Base-by-base conservation (phyloP, 2,329 filamentous ascomycete genomes). In the Colletotrichum sublineola region DNA sequence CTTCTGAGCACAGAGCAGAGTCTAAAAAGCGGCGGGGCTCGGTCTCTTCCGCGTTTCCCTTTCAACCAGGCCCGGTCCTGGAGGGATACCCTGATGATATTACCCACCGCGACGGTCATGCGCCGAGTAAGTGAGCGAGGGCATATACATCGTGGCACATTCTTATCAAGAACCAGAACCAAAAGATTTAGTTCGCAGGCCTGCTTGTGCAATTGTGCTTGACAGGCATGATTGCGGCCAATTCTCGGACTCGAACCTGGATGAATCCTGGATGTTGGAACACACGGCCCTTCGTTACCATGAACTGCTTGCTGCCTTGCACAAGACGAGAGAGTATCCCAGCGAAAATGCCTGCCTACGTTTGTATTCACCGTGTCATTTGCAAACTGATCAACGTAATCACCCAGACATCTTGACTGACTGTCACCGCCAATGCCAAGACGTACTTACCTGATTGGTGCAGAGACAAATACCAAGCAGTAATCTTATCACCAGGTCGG, bases 61-160 rank as follows among this genome's bases (percentile, higher is more conserved):
- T 42, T 31, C 24, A 64, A 53, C 48, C 24, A 55, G 9, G 50
- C 7, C 3, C 29, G 42, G 15, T 48, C 48, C 48, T 61, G 40
- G 40, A 46, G 40, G 8, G 8, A 20, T n/a, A 24, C 7, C 57
- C 15, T 33, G 57, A 61, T 24, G 40, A 61, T 29, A 5, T 46
- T 24, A 15, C 46, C 57, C 57, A 46, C 57, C 40, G 15, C 57
- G 33, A 60, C 40, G 40, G 40, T 61, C 40, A 46, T 61, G 8
- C 20, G 40, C 14, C 24, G 40, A 18, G 24, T 8, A 29, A 24
- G n/a, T 20, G 38, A 24, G n/a, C 12, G 38, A 60, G 12, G 15
- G 12, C 24, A 38, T 38, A 12, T 38, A n/a, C n/a, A 61, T 61
- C 33, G 57, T 15, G 40, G 57, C 57, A 46, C 40, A 61, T 24